These are phyloP conservation scores for Cercis canadensis DNA, from an alignment of 306 rosid species.

Conservation along the genomic window DNA sequence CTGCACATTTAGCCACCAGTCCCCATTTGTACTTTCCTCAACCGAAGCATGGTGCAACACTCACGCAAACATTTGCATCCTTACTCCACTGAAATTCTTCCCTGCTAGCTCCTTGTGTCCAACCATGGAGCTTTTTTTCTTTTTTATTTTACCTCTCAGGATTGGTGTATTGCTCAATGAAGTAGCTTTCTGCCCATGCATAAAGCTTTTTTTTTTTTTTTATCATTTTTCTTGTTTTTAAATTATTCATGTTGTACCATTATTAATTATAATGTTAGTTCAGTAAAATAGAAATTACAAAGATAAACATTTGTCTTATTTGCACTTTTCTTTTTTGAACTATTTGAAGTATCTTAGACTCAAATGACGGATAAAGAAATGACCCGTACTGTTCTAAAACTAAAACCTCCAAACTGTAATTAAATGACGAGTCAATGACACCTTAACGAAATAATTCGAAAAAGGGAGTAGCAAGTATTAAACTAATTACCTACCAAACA, in stretches of 20 bases:
- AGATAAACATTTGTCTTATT: no score
- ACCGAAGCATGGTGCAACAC: neutral
- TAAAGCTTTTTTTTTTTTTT: neutral
- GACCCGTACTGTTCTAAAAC: no score
- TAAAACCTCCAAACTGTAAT: neutral
- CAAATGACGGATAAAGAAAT: neutral
- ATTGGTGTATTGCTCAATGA: constrained; percentile 1
- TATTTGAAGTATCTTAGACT: neutral
- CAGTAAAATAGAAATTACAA: no score
- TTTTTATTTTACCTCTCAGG: neutral
- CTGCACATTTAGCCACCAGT: constrained; percentile 39
- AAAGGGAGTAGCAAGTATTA: neutral
- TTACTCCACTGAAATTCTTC: constrained; percentile 25
- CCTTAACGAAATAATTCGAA: neutral
- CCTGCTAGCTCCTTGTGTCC: neutral
- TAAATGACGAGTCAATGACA: neutral
- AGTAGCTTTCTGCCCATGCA: neutral
- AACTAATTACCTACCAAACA: constrained; percentile 13
- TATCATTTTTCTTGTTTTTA: no score
- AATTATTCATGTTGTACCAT: no score
- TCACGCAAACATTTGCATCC: constrained; percentile 20
- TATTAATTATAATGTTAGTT: no score
- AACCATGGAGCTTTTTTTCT: neutral
- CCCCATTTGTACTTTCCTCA: constrained; percentile 11
- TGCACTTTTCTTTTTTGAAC: no score